Evolutionary conservation across 441 rosid genomes (phyloP).

Genomic region (Populus trichocarpa): DNA sequence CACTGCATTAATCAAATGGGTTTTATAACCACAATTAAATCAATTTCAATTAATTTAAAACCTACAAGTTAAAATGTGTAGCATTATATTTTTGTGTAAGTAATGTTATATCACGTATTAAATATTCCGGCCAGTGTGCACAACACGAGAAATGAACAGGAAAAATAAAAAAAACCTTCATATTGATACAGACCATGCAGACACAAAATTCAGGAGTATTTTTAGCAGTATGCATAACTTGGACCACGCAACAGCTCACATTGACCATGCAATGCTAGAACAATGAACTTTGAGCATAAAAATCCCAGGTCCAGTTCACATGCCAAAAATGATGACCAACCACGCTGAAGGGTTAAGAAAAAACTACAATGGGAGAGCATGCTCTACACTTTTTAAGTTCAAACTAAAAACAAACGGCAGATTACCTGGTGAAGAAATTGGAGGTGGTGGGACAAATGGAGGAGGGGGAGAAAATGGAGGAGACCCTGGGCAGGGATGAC

Average conservation of each 20-base stretch:
- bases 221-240: background rate
- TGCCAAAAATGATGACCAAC: background rate
- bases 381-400: background rate
- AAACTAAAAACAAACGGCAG: too few relatives aligned
- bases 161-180: background rate
- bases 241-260: background rate
- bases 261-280: background rate
- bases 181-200: background rate
- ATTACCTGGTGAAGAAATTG: conserved; percentile 64
- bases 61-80: background rate
- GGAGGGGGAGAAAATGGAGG: conserved; percentile 98
- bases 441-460: conserved; percentile 77
- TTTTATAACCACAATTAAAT: background rate
- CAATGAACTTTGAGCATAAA: background rate
- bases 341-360: background rate
- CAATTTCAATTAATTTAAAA: background rate
- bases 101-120: background rate
- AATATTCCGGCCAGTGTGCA: background rate
- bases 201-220: background rate
- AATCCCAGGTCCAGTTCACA: background rate
- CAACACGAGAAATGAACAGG: background rate
- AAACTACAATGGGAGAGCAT: background rate
- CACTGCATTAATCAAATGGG: background rate
- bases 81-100: background rate
- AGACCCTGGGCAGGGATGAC: conserved; percentile 91